Evolutionary conservation across 306 rosid species (phyloP), one percentile per base, ranked within the genome.

Genomic region (Prinsepia uniflora): DNA sequence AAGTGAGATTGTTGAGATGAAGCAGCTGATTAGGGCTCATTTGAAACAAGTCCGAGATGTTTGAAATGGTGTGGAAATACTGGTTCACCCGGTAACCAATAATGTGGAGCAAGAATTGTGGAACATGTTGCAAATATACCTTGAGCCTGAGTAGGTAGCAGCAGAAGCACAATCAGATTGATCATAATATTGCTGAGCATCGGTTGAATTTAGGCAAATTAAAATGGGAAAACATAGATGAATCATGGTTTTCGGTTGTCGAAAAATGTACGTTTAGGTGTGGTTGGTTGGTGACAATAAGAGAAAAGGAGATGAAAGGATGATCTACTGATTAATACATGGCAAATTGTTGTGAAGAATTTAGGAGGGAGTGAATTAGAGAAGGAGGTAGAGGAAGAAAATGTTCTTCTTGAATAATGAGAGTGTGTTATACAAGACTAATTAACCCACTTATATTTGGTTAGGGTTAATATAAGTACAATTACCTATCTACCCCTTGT

Each of bases 1-100:
- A 72, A 60, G 72, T 64, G 52, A 78, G 80, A 39, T 79, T 81
- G 80, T 85, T 90, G 63, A 24, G 20, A 3, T 10, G 46, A 72
- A 80, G 84, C 39, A 90, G 36, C 4, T 57, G 77, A 8, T 70
- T 67, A 8, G 78, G 17, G 47, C 22, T 10, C 63, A 36, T 66
- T 53, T 61, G 55, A 73, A 85, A 85, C 67, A 84, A 80, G 49
- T 75, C 52, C 65, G 90, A 79, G 42, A 87, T 61, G 14, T 59
- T 30, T 20, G 81, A 73, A 57, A 90, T 54, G 4, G 84, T 84
- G 3, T 61, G 74, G 49, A 85, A 85, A n/a, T 30, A 30, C n/a
- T 18, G 62, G 24, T 80, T 87, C 1, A 89, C 84, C 79, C 87
- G 79, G 79, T 82, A 90, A 87, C 87, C 57, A 87, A 8, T 80